Base-by-base conservation (phyloP, 1,284 basidiomycete genomes). In the Microbotryum lychnidis-dioicae region DNA sequence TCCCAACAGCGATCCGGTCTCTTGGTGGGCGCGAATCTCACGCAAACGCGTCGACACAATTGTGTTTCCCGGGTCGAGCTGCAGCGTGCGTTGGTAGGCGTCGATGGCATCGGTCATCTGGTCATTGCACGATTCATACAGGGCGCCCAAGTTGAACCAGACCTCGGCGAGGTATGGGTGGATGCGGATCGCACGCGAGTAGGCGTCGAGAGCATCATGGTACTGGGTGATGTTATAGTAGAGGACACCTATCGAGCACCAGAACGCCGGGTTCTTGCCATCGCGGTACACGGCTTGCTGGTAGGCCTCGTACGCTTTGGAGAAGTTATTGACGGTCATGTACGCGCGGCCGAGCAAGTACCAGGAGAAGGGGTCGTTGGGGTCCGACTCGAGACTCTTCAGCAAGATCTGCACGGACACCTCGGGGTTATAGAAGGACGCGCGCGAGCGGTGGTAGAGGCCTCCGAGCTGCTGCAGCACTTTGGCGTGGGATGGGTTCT, bases 151-250 rank as follows among this genome's bases (percentile, higher is more conserved):
- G 77, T 98, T 93, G 77, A 93, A 97, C 94, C 96, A 98, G 4
- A 98, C 94, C 76, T 98, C 94, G 55, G 91, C 92, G 69, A 99
- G 97, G 80, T 96, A 98, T 0, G 94, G 94, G 74, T 98, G 97
- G 77, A 98, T 92, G 63, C 93, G 86, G 71, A 99, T 98, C 8
- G 94, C 94, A 18, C 93, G 88, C 33, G 93, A 97, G 75, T 98
- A 99, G 12, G 96, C 94, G 72, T 98, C 94, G 33, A 98, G 84
- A 0, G 94, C 93, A 74, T 99, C 94, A 56, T 92, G 88, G 79
- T 90, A 98, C 76, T 98, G 96, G 77, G 94, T 97, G 80, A 98
- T 98, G 75, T 97, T 93, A 82, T 97, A 99, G 76, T 99, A 99
- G 2, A 99, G 82, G 0, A 98, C 94, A 59, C 96, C 94, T 71